Evolutionary conservation across 257 asterid species (phyloP).

Genomic region (Solanum rostratum): DNA sequence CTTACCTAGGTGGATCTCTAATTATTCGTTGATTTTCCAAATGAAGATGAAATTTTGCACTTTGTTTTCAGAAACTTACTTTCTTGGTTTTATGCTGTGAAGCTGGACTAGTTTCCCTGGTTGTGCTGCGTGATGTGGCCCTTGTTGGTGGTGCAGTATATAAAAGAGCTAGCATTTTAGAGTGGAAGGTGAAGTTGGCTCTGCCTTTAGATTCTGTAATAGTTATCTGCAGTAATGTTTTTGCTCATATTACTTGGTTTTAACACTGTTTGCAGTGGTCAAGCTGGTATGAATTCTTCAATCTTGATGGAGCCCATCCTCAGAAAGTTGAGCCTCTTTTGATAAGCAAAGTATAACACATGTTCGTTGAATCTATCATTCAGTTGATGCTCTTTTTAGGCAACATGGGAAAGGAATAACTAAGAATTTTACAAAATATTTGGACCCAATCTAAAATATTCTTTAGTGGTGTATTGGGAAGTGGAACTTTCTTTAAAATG

Average conservation of each 20-base stretch:
- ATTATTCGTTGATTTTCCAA: not conserved
- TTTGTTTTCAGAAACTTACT: not conserved
- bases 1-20: not conserved
- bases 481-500: not conserved
- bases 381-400: not conserved
- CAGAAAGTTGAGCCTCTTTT: constrained; percentile 77
- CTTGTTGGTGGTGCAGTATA: constrained; percentile 84
- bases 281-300: constrained; percentile 70
- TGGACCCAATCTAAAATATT: not conserved
- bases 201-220: not conserved
- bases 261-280: constrained; percentile 36
- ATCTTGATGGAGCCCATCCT: constrained; percentile 59
- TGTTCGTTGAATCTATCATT: not conserved
- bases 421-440: not conserved
- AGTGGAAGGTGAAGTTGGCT: constrained; percentile 50
- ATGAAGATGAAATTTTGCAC: not conserved
- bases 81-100: constrained; percentile 10
- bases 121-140: constrained; percentile 73
- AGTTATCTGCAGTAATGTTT: not conserved
- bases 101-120: constrained; percentile 82
- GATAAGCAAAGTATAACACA: constrained; percentile 66
- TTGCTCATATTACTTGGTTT: constrained; percentile 2
- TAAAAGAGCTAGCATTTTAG: constrained; percentile 63
- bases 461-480: not conserved
- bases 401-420: not conserved